These are phyloP conservation scores for Taphrina sp. DNA, from an alignment of 1,139 yeast genomes.

Conservation along the genomic window DNA sequence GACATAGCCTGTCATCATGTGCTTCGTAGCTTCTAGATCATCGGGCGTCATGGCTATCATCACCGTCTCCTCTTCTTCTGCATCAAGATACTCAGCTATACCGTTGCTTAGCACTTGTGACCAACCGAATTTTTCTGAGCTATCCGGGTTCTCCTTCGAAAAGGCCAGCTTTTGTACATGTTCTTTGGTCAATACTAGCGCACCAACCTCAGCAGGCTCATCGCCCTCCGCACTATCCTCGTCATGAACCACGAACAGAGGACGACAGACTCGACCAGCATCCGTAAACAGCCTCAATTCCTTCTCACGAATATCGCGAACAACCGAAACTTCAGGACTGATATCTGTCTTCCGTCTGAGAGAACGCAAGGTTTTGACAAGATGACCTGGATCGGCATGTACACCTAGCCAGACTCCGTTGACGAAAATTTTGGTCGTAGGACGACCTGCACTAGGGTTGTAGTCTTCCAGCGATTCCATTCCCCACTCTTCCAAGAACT, in stretches of 20 bases:
- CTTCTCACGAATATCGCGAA: constrained; percentile 93
- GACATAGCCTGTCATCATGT: constrained; percentile 51
- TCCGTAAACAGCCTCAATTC: constrained; percentile 95
- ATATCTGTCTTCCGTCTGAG: constrained; percentile 95
- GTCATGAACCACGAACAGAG: constrained; percentile 86
- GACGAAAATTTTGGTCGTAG: constrained; percentile 90
- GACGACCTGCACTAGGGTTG: constrained; percentile 87
- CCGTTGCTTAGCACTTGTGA: constrained; percentile 78
- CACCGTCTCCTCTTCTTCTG: constrained; percentile 96
- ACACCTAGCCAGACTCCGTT: constrained; percentile 99
- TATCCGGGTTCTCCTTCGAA: constrained; percentile 58
- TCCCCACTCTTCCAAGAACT: constrained; percentile 98
- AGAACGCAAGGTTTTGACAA: constrained; percentile 85
- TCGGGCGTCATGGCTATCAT: constrained; percentile 99
- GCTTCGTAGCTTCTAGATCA: constrained; percentile 72
- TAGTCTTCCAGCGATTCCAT: constrained; percentile 96
- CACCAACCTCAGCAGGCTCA: constrained; percentile 56
- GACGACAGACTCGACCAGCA: constrained; percentile 97
- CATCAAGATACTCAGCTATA: constrained; percentile 89
- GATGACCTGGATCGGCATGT: constrained; percentile 88
- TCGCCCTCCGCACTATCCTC: constrained; percentile 57
- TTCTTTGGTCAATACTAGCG: constrained; percentile 76
- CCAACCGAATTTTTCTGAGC: constrained; percentile 74
- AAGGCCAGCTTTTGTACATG: constrained; percentile 71
- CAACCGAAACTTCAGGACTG: constrained; percentile 92